Percentiles rank a stretch among this genome's conserved stretches.
Evolutionary conservation across 148 eudicot species (phyloP).

Genomic region (Heliosperma pusillum): DNA sequence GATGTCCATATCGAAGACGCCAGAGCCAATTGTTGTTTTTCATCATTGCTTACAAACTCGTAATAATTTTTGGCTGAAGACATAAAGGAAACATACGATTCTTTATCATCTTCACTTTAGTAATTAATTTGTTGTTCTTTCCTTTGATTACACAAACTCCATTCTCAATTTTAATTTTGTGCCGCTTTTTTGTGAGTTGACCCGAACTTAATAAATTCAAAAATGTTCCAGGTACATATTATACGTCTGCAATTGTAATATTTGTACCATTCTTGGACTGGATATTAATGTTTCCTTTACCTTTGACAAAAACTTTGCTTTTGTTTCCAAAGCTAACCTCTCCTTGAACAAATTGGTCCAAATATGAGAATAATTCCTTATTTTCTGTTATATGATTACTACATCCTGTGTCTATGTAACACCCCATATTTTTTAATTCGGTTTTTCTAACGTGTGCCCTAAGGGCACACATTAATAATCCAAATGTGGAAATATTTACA

Average conservation of each 20-base stretch:
- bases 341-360: constrained; percentile 10
- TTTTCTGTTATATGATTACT: background rate
- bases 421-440: too few species aligned
- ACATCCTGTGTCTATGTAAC: too few species aligned
- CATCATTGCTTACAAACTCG: too few species aligned
- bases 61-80: background rate
- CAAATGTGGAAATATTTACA: too few species aligned
- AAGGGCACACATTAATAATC: too few species aligned
- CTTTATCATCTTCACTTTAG: constrained; percentile 7
- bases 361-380: background rate
- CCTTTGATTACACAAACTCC: background rate
- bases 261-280: constrained; percentile 12
- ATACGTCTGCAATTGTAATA: constrained; percentile 2
- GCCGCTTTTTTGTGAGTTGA: constrained; percentile 10
- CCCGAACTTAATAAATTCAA: constrained; percentile 20
- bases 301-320: constrained; percentile 7
- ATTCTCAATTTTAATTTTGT: constrained; percentile 12
- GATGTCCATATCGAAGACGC: constrained; percentile 11
- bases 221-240: constrained; percentile 13
- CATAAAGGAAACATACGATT: constrained; percentile 15
- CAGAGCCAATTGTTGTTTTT: constrained; percentile 4
- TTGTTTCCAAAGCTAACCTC: too few species aligned
- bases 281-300: constrained; percentile 15
- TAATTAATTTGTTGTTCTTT: background rate
- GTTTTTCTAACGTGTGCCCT: too few species aligned